Base-by-base conservation (phyloP, 345 rosid genomes). In the Kandelia obovata region DNA sequence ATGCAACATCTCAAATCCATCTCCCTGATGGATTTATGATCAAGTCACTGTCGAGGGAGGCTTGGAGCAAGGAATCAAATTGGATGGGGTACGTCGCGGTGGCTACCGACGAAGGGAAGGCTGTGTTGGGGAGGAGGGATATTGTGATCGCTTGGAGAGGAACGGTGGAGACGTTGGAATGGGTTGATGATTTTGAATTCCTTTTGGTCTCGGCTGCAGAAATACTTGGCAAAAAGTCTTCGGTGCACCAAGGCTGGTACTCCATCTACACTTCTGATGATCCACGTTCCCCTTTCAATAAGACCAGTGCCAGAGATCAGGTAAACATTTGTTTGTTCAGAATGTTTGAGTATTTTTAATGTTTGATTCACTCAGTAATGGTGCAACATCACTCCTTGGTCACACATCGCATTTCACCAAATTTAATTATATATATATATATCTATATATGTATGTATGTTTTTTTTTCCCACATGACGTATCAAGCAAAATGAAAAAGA, bases 71-170 rank as follows among this genome's bases (percentile, higher is more conserved):
- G 77, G 96, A 92, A 53, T 90, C 97, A 0, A 93, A 89, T 5
- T 93, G 93, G 96, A 85, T 90, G 9, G 98, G 97, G 60, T 93
- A 72, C 26, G 87, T 93, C 5, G 98, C 96, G 0, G 98, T 90
- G 75, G 81, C 93, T 1, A 89, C 90, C 5, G 93, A 93, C 0
- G 84, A 89, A 71, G 93, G 90, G 66, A 83, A 81, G 64, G 79
- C 68, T 8, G 47, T 68, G 62, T 67, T 93, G 5, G 97, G 97
- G 64, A 80, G 98, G 74, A 82, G 98, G 79, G 98, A 90, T 61
- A 89, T 90, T 11, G 96, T 93, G 56, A 78, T 93, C 2, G 85
- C 85, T 21, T 93, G 96, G 98, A 83, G 97, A 84, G 98, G 98
- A 68, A 85, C 97, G 3, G 72, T 84, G n/a, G 80, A 69, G 74